phyloP scores from a whole-genome alignment of 441 rosid species.

The Eutrema salsugineum region DNA sequence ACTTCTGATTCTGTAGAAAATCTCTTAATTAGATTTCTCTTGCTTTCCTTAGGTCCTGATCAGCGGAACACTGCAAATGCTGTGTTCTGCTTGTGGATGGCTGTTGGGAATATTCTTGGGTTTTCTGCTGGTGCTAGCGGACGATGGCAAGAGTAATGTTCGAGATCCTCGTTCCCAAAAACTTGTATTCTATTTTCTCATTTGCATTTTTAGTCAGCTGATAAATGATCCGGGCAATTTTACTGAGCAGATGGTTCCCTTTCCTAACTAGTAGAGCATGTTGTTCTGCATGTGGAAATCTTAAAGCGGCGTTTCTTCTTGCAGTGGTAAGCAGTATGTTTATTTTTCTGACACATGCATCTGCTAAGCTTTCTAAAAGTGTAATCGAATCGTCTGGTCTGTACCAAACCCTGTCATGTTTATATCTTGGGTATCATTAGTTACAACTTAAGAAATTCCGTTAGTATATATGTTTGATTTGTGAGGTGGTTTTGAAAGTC shows the following conservation, averaged over 20 bases:
- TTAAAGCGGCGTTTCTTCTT: slow-evolving; percentile 93
- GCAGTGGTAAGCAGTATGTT: slow-evolving; percentile 69
- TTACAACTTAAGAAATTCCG: background rate
- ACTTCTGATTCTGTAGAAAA: slow-evolving; percentile 16
- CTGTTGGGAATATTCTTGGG: slow-evolving; percentile 92
- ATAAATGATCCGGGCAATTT: slow-evolving; percentile 11
- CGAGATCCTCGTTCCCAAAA: slow-evolving; percentile 4
- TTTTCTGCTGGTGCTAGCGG: slow-evolving; percentile 98
- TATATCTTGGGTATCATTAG: slow-evolving; percentile 1
- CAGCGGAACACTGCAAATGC: slow-evolving; percentile 94
- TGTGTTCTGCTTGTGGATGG: slow-evolving; percentile 96
- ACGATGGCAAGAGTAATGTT: slow-evolving; percentile 76
- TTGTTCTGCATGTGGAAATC: slow-evolving; percentile 95
- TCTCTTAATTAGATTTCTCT: slow-evolving; percentile 17
- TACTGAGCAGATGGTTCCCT: slow-evolving; percentile 87
- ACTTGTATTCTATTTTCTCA: background rate
- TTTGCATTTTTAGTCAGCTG: background rate
- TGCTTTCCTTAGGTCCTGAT: slow-evolving; percentile 63
- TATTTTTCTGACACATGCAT: slow-evolving; percentile 8
- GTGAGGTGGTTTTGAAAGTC: background rate
- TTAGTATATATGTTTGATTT: background rate
- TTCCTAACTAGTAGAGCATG: slow-evolving; percentile 87
- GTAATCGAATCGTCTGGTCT: background rate
- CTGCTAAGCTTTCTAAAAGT: background rate
- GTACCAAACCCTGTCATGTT: background rate